These are phyloP conservation scores for Verticillium albo-atrum DNA, from an alignment of 2,329 filamentous ascomycete genomes.

Conservation along the genomic window DNA sequence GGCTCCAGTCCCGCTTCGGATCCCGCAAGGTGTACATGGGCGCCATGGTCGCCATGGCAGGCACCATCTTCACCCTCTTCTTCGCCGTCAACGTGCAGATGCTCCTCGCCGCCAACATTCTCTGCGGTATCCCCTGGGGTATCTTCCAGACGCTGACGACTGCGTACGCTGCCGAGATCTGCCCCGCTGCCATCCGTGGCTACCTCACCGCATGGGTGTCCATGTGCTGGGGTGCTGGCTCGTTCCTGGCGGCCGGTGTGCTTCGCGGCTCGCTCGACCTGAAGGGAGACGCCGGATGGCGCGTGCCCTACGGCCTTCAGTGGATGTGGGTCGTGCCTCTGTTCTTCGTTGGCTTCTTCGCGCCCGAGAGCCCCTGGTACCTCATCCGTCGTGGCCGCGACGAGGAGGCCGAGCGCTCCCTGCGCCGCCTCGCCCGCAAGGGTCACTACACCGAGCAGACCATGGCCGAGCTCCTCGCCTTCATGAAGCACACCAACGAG, in stretches of 20 bases:
- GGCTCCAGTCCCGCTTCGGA: constrained; percentile 26
- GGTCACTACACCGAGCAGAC: constrained; percentile 36
- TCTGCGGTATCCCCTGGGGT: constrained; percentile 25
- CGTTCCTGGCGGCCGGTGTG: constrained; percentile 31
- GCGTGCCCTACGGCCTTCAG: constrained; percentile 17
- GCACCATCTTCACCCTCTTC: constrained; percentile 32
- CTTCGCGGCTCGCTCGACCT: constrained; percentile 27
- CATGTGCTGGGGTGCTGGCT: constrained; percentile 32
- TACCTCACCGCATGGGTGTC: constrained; percentile 32
- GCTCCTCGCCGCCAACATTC: constrained; percentile 21
- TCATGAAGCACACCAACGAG: constrained; percentile 41
- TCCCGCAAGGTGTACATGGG: constrained; percentile 31
- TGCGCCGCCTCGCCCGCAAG: constrained; percentile 32
- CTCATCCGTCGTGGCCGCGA: constrained; percentile 35
- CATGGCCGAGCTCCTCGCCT: constrained; percentile 33
- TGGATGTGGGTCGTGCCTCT: constrained; percentile 30
- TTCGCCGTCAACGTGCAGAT: constrained; percentile 26
- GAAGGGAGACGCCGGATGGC: constrained; percentile 21
- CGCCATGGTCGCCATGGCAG: constrained; percentile 24
- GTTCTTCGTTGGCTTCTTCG: constrained; percentile 27
- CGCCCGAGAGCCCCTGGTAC: constrained; percentile 47
- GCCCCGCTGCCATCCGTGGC: constrained; percentile 28
- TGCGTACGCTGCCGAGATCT: constrained; percentile 30
- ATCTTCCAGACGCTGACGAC: constrained; percentile 28
- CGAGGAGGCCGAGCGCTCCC: constrained; percentile 30